These are phyloP conservation scores for Allomyces arbusculus DNA, from an alignment of 192 early-diverging fungal species.

Conservation along the genomic window DNA sequence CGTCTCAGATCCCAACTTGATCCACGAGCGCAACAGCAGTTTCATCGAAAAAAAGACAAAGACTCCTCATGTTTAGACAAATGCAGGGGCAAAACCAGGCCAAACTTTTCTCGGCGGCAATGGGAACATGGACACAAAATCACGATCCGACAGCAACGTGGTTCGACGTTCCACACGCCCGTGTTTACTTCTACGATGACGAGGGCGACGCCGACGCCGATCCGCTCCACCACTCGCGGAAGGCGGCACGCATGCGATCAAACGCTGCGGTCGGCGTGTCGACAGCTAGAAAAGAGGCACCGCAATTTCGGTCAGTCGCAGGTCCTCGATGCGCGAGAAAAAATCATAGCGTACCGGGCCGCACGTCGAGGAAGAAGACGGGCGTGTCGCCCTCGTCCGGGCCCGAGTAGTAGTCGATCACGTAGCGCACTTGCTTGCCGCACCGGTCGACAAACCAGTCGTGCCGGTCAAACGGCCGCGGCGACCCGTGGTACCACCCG, in stretches of 20 bases:
- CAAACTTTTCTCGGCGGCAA: too few species aligned
- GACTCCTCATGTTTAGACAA: too few species aligned
- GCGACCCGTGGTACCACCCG: constrained; percentile 16
- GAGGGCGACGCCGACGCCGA: background rate
- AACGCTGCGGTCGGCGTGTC: background rate
- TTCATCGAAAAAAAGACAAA: too few species aligned
- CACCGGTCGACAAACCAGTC: constrained; percentile 90
- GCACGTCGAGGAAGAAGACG: constrained; percentile 69
- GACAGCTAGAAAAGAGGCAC: background rate
- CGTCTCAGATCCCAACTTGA: too few species aligned
- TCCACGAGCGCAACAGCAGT: too few species aligned
- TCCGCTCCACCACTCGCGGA: background rate
- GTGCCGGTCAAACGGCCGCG: constrained; percentile 68
- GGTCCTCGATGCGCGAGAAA: too few species aligned
- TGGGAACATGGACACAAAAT: too few species aligned
- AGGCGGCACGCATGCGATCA: background rate
- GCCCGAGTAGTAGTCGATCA: constrained; percentile 84
- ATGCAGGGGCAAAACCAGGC: too few species aligned
- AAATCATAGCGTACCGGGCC: constrained; percentile 36
- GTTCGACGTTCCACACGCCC: too few species aligned
- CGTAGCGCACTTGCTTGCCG: constrained; percentile 60
- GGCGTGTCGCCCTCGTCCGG: constrained; percentile 24
- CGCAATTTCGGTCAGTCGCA: too few species aligned
- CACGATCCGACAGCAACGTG: too few species aligned
- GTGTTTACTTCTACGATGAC: too few species aligned